Evolutionary conservation across 163 green algal species (phyloP), one percentile per base, ranked within the genome.

Genomic region (Scenedesmus sp.): DNA sequence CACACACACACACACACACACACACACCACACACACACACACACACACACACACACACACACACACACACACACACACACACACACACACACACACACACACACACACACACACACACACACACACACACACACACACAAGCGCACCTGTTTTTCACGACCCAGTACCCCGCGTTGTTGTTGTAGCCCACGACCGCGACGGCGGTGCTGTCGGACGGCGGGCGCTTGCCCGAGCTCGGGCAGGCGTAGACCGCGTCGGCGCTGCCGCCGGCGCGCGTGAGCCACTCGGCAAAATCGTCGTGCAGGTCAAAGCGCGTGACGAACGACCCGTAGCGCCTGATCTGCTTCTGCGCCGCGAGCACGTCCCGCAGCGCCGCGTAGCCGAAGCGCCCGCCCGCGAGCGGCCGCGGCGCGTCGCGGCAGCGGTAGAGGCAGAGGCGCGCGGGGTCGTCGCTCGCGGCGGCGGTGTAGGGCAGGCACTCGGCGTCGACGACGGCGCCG

Each of bases 401-500:
- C 4, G 53, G 36, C 4, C 34, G 54, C 1, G 69, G 69, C 15
- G 28, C 15, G 45, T 63, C 18, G 17, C 13, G 48, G 54, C 71
- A 80, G 20, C 58, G 45, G 39, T 71, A 70, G 58, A 72, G 62
- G 45, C 71, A 80, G 4, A 70, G 22, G 22, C 50, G 47, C 4
- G 71, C 58, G 18, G 71, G 71, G 71, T 80, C 71, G 22, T 80
- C 71, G n/a, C 28, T 64, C 24, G 63, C 42, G 14, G 60, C 31
- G 29, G 71, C 58, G 24, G 58, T 71, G 71, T 80, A 80, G 5
- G 71, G 71, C 58, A 80, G 44, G 58, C 71, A 80, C 14, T 80
- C 29, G 1, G 26, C 63, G 20, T 33, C 58, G 5, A 70, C 60
- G n/a, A 72, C 45, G 24, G 28, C 60, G 50, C 31, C 58, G 34